phyloP scores from a whole-genome alignment of 1,139 yeast genomes.

The Citeromyces hawaiiensis region DNA sequence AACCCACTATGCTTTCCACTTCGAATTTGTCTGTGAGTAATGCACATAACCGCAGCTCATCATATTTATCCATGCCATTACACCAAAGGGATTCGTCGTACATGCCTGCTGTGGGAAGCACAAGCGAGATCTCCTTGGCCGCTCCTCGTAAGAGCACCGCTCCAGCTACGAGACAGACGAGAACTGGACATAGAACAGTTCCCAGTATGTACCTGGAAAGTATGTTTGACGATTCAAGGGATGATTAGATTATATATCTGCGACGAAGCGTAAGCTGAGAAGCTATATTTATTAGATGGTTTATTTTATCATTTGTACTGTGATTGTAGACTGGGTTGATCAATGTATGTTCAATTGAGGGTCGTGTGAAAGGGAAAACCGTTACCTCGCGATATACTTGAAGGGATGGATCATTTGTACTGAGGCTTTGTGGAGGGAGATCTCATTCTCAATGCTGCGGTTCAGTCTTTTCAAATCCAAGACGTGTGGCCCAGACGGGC shows the following conservation, averaged over 20 bases:
- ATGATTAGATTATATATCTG: neutral
- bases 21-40: neutral
- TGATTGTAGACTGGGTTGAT: too few species aligned
- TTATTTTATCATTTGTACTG: too few species aligned
- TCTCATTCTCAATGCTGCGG: too few species aligned
- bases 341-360: too few species aligned
- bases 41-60: neutral
- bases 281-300: neutral
- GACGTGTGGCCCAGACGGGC: too few species aligned
- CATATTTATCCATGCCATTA: neutral
- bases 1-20: neutral
- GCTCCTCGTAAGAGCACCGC: neutral
- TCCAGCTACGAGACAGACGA: neutral
- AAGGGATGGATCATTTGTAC: too few species aligned
- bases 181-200: constrained; percentile 2
- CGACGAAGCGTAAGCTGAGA: too few species aligned
- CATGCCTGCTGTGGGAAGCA: neutral
- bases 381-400: too few species aligned
- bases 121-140: neutral
- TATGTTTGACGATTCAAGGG: constrained; percentile 2
- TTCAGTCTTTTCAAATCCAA: too few species aligned
- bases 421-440: too few species aligned
- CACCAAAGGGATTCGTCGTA: neutral
- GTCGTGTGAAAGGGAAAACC: too few species aligned
- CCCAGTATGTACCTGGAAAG: constrained; percentile 4